Evolutionary conservation across 1,139 yeast genomes (phyloP).

Genomic region (Suhomyces bokatorum): DNA sequence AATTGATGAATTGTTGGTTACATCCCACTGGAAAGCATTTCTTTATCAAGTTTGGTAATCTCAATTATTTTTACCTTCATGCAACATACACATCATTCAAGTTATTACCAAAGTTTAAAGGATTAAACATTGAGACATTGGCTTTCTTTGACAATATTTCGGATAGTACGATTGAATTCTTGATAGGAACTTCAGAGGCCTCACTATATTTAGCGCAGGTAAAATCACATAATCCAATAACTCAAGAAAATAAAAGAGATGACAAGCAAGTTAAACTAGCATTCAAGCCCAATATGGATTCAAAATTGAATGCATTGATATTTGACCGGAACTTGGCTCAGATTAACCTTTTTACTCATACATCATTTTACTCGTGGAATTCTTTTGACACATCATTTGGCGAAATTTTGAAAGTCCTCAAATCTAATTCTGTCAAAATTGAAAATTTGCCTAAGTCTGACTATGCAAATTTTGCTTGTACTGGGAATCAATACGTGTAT

Average conservation of each 20-base stretch:
- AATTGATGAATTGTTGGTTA: constrained; percentile 38
- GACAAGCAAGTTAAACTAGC: constrained; percentile 38
- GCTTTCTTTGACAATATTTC: constrained; percentile 18
- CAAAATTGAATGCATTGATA: constrained; percentile 20
- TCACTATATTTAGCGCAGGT: constrained; percentile 29
- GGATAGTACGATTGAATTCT: constrained; percentile 32
- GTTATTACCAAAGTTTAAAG: constrained; percentile 34
- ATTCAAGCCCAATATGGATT: constrained; percentile 21
- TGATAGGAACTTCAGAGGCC: constrained; percentile 35
- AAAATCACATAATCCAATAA: constrained; percentile 24
- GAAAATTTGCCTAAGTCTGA: constrained; percentile 12
- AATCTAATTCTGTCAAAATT: constrained; percentile 21
- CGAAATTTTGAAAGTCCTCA: constrained; percentile 34
- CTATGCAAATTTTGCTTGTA: constrained; percentile 16
- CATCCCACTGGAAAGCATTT: constrained; percentile 43
- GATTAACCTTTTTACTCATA: constrained; percentile 35
- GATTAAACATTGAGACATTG: constrained; percentile 26
- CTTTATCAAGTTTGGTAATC: constrained; percentile 29
- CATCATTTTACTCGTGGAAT: constrained; percentile 33
- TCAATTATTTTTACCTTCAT: constrained; percentile 34
- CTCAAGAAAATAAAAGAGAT: constrained; percentile 36
- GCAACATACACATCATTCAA: constrained; percentile 35
- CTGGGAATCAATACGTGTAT: constrained; percentile 19
- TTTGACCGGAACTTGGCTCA: constrained; percentile 28
- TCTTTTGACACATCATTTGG: constrained; percentile 32